phyloP scores from a whole-genome alignment of 495 filamentous ascomycete species.

The Penicillium taxi region DNA sequence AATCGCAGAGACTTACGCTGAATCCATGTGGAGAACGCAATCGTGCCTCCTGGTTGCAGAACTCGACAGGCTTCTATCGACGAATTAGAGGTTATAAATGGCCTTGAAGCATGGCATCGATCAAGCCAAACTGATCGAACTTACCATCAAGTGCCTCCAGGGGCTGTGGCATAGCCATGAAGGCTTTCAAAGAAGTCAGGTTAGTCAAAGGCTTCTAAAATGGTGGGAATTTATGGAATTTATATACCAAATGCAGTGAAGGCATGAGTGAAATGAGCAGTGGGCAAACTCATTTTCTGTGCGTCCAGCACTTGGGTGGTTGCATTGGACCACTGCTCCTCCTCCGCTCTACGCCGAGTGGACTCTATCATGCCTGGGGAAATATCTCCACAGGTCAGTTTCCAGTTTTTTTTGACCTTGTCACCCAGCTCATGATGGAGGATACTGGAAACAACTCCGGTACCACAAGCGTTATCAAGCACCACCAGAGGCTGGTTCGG shows the following conservation, averaged over 20 bases:
- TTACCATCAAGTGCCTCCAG: slow-evolving; percentile 27
- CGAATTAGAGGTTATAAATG: not conserved
- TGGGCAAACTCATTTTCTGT: slow-evolving; percentile 22
- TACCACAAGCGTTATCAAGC: slow-evolving; percentile 38
- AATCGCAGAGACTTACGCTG: slow-evolving; percentile 17
- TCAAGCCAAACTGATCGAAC: not conserved
- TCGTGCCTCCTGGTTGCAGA: slow-evolving; percentile 28
- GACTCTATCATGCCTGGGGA: slow-evolving; percentile 27
- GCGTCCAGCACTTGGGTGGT: slow-evolving; percentile 28
- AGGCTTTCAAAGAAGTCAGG: slow-evolving; percentile 10
- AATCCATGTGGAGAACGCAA: slow-evolving; percentile 32
- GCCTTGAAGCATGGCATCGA: not conserved
- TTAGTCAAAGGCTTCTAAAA: not conserved
- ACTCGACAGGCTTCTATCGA: slow-evolving; percentile 28
- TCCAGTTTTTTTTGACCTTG: slow-evolving; percentile 13
- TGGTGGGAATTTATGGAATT: not conserved
- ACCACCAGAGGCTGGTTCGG: slow-evolving; percentile 20
- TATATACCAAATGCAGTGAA: slow-evolving; percentile 31
- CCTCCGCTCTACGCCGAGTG: slow-evolving; percentile 16
- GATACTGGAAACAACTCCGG: slow-evolving; percentile 28
- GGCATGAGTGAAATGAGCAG: slow-evolving; percentile 24
- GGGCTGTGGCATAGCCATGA: slow-evolving; percentile 18
- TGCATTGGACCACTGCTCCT: slow-evolving; percentile 26
- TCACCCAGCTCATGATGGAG: slow-evolving; percentile 20
- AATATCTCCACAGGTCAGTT: slow-evolving; percentile 33